Base-by-base conservation (phyloP, 2,329 filamentous ascomycete species). In the Keithomyces neogunnii region DNA sequence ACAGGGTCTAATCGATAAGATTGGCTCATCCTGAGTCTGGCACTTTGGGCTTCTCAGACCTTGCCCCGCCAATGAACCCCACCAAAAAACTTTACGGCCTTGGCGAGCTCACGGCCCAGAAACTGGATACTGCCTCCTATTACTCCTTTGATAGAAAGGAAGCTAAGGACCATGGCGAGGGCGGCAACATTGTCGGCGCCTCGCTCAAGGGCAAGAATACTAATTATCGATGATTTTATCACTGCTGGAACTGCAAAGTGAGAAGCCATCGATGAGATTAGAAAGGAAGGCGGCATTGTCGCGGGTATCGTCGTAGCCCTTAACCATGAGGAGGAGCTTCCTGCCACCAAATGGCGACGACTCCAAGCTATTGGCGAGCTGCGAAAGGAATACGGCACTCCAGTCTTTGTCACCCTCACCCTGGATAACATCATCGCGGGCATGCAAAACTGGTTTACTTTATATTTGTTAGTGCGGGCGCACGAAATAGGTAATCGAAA, bases 181-280 rank as follows among this genome's bases (percentile, higher is more conserved):
- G 92, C 35, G 92, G 93, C 44, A 87, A 82, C 66, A 95, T 97
- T 62, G 91, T 97, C 11, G 93, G 93, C 9, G 88, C 89, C 32
- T 79, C 85, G 5, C 74, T 97, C 49, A 86, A 87, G 71, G 91
- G 88, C 50, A 91, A 93, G 78, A 82, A 83, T 96, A 13, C 77
- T 99, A 35, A 88, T 99, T 60, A 85, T 99, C 40, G 93, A 99
- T 74, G 93, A 97, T 71, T 92, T 99, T 52, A 92, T 97, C 63
- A 96, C 91, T 1, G 92, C 90, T 1, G 93, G 93, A 31, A 97
- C 91, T 1, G 93, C 93, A 40, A 91, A 96, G 73, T 80, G 90
- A 53, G 91, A 97, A 69, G 89, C 92, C 11, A 90, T 97, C 54
- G 83, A 83, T 50, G 93, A 96, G 69, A 96, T 97, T 66, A 79